A percentile compares a stretch with the other conserved stretches of the same genome.
Conservation (phyloP, 1,284 basidiomycete species). For the Rugosomyces carneus region DNA sequence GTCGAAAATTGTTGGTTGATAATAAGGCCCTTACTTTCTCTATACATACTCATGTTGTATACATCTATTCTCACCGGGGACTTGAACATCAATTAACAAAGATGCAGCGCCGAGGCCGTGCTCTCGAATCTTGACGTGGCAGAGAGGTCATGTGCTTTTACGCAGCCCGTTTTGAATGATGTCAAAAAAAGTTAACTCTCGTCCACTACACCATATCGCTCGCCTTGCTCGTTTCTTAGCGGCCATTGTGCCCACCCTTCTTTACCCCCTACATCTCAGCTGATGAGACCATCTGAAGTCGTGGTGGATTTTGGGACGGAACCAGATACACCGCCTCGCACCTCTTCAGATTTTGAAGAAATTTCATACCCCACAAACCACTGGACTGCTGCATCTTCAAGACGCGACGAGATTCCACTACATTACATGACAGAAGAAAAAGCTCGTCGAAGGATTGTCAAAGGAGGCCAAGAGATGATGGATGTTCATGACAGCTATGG, state of each 20-base stretch:
- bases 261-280: constrained; percentile 19
- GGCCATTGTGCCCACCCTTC: constrained; percentile 6
- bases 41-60: not conserved
- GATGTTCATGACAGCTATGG: constrained; percentile 29
- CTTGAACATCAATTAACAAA: not conserved
- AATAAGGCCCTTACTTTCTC: not conserved
- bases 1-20: too few relatives aligned
- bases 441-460: constrained; percentile 52
- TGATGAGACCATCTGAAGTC: constrained; percentile 61
- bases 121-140: constrained; percentile 23
- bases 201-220: not conserved
- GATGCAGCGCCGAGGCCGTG: not conserved
- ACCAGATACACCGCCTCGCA: constrained; percentile 34
- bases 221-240: not conserved
- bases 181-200: constrained; percentile 2
- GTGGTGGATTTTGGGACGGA: constrained; percentile 63
- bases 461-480: constrained; percentile 36
- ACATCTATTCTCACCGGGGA: not conserved
- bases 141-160: constrained; percentile 20
- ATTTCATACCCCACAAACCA: constrained; percentile 48
- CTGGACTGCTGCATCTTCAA: constrained; percentile 26
- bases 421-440: constrained; percentile 71
- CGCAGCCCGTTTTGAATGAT: constrained; percentile 9
- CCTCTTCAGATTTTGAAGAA: constrained; percentile 68
- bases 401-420: constrained; percentile 56